Conservation (phyloP, 768 basidiomycete species). For the Chlorophyllum brunneum region DNA sequence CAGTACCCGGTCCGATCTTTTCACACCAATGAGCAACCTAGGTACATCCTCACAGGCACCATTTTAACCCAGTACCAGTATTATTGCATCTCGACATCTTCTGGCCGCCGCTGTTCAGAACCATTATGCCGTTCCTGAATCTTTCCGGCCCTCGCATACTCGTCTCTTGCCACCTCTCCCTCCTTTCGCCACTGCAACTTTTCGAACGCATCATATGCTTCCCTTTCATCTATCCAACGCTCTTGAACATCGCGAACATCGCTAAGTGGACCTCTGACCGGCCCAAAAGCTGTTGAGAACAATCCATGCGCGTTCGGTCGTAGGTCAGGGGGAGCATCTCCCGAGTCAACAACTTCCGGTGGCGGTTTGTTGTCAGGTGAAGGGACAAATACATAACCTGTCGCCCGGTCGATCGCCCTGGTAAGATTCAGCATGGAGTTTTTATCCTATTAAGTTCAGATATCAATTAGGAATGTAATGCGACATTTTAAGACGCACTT, state of each 20-base stretch:
- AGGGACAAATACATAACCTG: constrained; percentile 88
- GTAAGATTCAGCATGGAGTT: constrained; percentile 90
- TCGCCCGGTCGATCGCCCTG: constrained; percentile 82
- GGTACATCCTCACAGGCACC: no score
- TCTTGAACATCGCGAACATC: constrained; percentile 82
- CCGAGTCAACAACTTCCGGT: constrained; percentile 31
- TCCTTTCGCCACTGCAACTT: constrained; percentile 73
- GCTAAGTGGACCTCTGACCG: constrained; percentile 44
- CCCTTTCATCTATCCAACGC: constrained; percentile 85
- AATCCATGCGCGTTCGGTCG: constrained; percentile 67
- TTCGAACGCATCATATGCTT: constrained; percentile 82
- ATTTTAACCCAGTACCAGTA: no score
- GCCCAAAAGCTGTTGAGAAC: constrained; percentile 61
- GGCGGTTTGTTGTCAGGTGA: constrained; percentile 27
- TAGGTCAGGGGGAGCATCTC: constrained; percentile 32
- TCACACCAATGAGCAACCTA: no score
- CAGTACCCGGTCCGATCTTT: no score
- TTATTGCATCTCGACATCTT: no score
- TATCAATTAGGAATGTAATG: background rate
- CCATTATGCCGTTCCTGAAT: constrained; percentile 27
- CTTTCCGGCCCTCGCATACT: constrained; percentile 28
- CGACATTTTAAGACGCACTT: constrained; percentile 41
- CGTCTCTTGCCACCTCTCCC: constrained; percentile 53
- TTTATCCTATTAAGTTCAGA: constrained; percentile 65
- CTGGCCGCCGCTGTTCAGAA: background rate